Evolutionary conservation across 805 yeast genomes (phyloP), one percentile per base, ranked within the genome.

Genomic region (Grigorovia yakushimaensis): DNA sequence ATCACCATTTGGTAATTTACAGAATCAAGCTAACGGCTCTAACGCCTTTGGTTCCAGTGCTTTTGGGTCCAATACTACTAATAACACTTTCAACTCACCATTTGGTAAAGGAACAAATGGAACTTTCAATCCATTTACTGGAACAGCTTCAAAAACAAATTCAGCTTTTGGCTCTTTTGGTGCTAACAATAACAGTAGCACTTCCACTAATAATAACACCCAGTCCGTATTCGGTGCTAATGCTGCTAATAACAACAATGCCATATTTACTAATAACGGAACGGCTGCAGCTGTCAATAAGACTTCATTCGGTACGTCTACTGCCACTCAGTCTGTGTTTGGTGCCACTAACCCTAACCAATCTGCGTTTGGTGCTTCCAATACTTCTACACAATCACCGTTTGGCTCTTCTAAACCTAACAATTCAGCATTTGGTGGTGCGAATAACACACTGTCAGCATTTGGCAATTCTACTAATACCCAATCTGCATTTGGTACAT

Each of bases 181-280:
- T 27, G 10, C 15, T 27, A 27, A 27, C 33, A 27, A 4, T 15
- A 27, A 27, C 21, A 19, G 49, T 19, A 39, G 5, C 27, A 17
- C 39, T 5, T 9, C 39, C 20, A 23, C 9, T 3, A 46, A 33
- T 37, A 21, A 44, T 22, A 44, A 22, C 33, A 40, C 44, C 5
- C 20, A 35, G n/a, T 47, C 57, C 13, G 55, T 63, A 4, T 56
- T 54, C 49, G 64, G 64, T 11, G 35, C 56, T 4, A 45, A 55
- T 17, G 39, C 57, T 19, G 52, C 56, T n/a, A n/a, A n/a, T n/a
- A n/a, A n/a, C n/a, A n/a, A n/a, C n/a, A n/a, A n/a, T n/a, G n/a
- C n/a, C n/a, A n/a, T n/a, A n/a, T n/a, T n/a, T n/a, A n/a, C n/a
- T n/a, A n/a, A n/a, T n/a, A n/a, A n/a, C n/a, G n/a, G n/a, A n/a